Conservation (phyloP, 495 filamentous ascomycete species). For the Emericellopsis terricola region DNA sequence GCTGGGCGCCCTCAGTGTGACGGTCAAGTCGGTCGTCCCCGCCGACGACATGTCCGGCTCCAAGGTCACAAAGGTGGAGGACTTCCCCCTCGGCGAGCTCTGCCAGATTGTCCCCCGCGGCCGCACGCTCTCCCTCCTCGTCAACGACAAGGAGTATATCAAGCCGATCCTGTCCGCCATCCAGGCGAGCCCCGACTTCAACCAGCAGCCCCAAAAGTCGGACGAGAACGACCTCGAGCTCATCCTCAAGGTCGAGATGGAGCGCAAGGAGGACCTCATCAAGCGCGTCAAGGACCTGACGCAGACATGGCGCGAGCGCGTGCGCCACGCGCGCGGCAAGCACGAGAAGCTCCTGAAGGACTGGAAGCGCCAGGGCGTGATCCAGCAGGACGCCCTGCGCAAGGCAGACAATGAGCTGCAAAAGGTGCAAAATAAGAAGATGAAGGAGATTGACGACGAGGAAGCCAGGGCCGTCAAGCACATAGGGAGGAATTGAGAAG, state of each 20-base stretch:
- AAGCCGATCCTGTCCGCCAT: constrained; percentile 60
- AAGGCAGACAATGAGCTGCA: constrained; percentile 53
- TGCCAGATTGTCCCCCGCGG: constrained; percentile 62
- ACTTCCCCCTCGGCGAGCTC: constrained; percentile 45
- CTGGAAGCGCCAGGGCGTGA: constrained; percentile 37
- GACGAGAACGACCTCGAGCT: constrained; percentile 52
- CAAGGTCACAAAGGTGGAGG: neutral
- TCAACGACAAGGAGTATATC: constrained; percentile 34
- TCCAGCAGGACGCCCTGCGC: constrained; percentile 46
- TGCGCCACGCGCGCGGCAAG: constrained; percentile 33
- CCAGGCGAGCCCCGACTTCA: constrained; percentile 39
- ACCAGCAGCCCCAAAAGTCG: constrained; percentile 55
- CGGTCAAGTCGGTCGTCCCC: neutral
- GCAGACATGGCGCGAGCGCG: constrained; percentile 40
- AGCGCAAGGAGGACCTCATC: constrained; percentile 43
- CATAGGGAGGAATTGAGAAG: neutral
- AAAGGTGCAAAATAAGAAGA: constrained; percentile 52
- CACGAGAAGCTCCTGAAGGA: constrained; percentile 46
- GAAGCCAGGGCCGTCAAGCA: constrained; percentile 17
- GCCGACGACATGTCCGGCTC: neutral
- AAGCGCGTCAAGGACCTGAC: constrained; percentile 34
- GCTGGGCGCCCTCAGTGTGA: constrained; percentile 1
- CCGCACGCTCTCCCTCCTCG: constrained; percentile 45
- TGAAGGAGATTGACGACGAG: constrained; percentile 44
- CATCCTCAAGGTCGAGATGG: constrained; percentile 47